phyloP scores from a whole-genome alignment of 2,329 filamentous ascomycete genomes.

The Spiromastix sp. region DNA sequence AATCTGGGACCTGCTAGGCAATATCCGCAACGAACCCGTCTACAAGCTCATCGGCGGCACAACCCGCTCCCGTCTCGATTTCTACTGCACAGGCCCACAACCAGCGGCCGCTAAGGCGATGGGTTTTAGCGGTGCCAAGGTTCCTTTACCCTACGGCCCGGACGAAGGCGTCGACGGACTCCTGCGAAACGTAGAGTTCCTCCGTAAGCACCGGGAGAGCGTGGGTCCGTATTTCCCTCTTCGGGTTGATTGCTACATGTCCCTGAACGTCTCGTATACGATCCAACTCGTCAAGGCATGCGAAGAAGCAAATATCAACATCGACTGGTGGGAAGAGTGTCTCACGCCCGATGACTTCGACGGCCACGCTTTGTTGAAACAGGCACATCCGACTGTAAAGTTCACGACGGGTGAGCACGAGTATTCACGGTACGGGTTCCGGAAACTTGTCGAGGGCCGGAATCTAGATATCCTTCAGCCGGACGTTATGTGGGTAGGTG shows the following conservation, averaged over 20 bases:
- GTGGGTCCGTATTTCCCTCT: conserved; percentile 86
- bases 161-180: conserved; percentile 76
- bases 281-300: conserved; percentile 82
- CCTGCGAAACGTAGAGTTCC: conserved; percentile 80
- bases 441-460: conserved; percentile 82
- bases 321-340: conserved; percentile 98
- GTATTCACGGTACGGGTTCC: conserved; percentile 88
- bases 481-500: conserved; percentile 95
- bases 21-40: conserved; percentile 83
- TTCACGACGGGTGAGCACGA: conserved; percentile 97
- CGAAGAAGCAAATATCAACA: conserved; percentile 67
- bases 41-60: conserved; percentile 90
- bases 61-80: conserved; percentile 72
- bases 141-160: conserved; percentile 79
- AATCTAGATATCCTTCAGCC: conserved; percentile 92
- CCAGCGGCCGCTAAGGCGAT: conserved; percentile 69
- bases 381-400: conserved; percentile 78
- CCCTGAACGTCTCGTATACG: conserved; percentile 81
- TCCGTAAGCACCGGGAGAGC: conserved; percentile 70
- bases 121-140: conserved; percentile 87
- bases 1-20: conserved; percentile 84
- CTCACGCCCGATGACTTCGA: conserved; percentile 85
- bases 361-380: conserved; percentile 81
- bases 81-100: conserved; percentile 90
- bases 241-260: conserved; percentile 97